Percentiles rank a stretch among this genome's conserved stretches.
Evolutionary conservation across 2,329 filamentous ascomycete species (phyloP).

Genomic region (Cladosporium halotolerans): DNA sequence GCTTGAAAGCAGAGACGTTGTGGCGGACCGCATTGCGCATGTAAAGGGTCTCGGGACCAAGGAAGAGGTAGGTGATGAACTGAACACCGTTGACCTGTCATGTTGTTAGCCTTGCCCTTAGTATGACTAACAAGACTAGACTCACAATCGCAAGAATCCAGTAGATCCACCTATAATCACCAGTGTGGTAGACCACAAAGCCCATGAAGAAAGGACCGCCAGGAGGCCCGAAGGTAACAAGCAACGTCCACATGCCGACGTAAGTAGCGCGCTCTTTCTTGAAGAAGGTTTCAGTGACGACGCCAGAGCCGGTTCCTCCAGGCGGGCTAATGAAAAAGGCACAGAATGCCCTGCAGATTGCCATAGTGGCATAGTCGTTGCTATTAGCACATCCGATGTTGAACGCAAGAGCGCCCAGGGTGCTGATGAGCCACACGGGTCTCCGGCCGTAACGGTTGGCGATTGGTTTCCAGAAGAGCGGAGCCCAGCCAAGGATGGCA

Average conservation of each 20-base stretch:
- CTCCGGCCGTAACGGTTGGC: constrained; percentile 50
- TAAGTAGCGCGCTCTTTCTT: constrained; percentile 48
- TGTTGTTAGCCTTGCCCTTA: neutral
- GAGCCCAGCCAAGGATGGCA: constrained; percentile 47
- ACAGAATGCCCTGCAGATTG: constrained; percentile 46
- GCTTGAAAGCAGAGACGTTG: constrained; percentile 37
- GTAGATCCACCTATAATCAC: constrained; percentile 53
- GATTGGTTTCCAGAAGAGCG: constrained; percentile 53
- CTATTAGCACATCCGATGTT: constrained; percentile 51
- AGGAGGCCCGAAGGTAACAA: constrained; percentile 46
- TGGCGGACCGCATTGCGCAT: constrained; percentile 35
- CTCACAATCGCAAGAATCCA: constrained; percentile 50
- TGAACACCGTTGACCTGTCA: constrained; percentile 50
- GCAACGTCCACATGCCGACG: constrained; percentile 53
- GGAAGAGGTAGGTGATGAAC: constrained; percentile 50
- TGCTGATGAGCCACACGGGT: constrained; percentile 49
- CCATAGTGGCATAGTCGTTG: constrained; percentile 45
- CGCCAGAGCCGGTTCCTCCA: constrained; percentile 49
- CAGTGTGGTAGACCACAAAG: constrained; percentile 46
- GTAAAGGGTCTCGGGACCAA: constrained; percentile 52
- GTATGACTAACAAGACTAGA: constrained; percentile 9
- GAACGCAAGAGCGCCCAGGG: constrained; percentile 42
- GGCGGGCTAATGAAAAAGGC: constrained; percentile 53
- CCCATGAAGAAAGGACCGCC: constrained; percentile 35
- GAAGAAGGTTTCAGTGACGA: constrained; percentile 55